phyloP scores from a whole-genome alignment of 257 asterid species.

The Henckelia pumila region DNA sequence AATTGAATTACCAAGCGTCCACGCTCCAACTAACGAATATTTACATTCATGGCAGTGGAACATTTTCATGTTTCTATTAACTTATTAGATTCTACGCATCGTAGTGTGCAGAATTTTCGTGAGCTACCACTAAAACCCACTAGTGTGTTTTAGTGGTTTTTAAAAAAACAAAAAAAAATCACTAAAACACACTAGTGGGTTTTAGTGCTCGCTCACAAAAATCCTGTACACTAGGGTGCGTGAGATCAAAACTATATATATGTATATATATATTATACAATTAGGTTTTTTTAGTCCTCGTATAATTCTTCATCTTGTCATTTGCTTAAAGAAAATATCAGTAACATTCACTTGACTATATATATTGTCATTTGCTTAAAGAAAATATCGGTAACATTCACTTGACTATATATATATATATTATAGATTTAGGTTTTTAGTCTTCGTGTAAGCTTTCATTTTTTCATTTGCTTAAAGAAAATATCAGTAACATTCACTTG shows the following conservation, averaged over 20 bases:
- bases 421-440: background rate
- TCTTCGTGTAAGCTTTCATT: background rate
- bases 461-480: background rate
- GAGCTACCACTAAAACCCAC: too few species aligned
- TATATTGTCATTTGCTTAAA: background rate
- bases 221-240: too few species aligned
- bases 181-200: too few species aligned
- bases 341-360: background rate
- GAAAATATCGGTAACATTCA: background rate
- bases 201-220: too few species aligned
- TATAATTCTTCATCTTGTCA: background rate
- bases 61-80: background rate
- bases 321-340: background rate
- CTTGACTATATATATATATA: too few species aligned
- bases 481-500: background rate
- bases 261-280: too few species aligned
- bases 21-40: background rate
- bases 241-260: too few species aligned
- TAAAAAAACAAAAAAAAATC: too few species aligned
- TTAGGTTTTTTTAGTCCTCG: background rate
- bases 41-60: background rate
- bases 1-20: too few species aligned
- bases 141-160: too few species aligned
- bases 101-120: too few species aligned
- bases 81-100: too few species aligned